Evolutionary conservation across 257 asterid genomes (phyloP).

Genomic region (Penstemon barbatus): DNA sequence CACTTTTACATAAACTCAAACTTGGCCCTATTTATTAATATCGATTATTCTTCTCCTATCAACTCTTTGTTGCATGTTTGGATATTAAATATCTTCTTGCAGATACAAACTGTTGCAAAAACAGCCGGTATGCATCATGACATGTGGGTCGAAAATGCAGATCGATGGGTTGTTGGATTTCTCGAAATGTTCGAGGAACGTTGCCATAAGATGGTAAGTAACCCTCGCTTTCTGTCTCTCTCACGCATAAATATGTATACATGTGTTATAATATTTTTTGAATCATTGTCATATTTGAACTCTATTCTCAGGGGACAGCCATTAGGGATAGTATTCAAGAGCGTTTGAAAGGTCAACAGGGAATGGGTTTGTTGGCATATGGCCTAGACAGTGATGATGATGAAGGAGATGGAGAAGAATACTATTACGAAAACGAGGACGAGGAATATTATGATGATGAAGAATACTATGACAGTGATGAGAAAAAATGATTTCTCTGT

Average conservation of each 20-base stretch:
- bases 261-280: background rate
- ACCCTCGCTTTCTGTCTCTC: background rate
- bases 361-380: slow-evolving; percentile 41
- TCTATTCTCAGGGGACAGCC: slow-evolving; percentile 48
- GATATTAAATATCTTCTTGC: slow-evolving; percentile 5
- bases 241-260: background rate
- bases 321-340: slow-evolving; percentile 58
- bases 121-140: slow-evolving; percentile 43
- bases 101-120: slow-evolving; percentile 58
- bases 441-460: slow-evolving; percentile 26
- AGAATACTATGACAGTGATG: slow-evolving; percentile 39
- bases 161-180: slow-evolving; percentile 61
- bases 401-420: slow-evolving; percentile 32
- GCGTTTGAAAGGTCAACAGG: slow-evolving; percentile 36
- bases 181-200: slow-evolving; percentile 67
- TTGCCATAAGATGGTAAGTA: slow-evolving; percentile 19
- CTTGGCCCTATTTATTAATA: too few species aligned
- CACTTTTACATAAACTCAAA: too few species aligned
- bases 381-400: slow-evolving; percentile 39
- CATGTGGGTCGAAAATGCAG: slow-evolving; percentile 66
- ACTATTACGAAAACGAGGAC: slow-evolving; percentile 39
- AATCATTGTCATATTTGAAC: background rate
- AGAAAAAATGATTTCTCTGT: slow-evolving; percentile 24
- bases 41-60: too few species aligned
- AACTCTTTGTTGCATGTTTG: too few species aligned